Evolutionary conservation across 139 green algal species (phyloP), one percentile per base, ranked within the genome.

Genomic region (Picochlorum sp.): DNA sequence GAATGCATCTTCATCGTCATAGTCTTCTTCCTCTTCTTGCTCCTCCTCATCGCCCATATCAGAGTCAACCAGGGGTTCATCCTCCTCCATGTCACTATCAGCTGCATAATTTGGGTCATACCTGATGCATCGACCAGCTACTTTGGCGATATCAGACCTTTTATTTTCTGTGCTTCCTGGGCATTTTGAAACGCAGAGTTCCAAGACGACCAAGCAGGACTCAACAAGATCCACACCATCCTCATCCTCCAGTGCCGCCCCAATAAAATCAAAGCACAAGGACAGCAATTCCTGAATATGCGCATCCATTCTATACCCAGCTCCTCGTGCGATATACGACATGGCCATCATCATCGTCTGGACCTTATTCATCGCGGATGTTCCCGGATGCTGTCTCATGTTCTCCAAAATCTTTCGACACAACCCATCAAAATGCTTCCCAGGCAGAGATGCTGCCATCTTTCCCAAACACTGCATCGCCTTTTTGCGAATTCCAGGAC

Each of bases 71-170:
- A 71, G 77, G 6, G 66, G 76, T 30, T 87, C 86, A 24, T 90
- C 86, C 9, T 88, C 80, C 10, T 92, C 86, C 52, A 81, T 82
- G 49, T 87, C 88, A 20, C 85, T 81, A 41, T 41, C 34, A 9
- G 81, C 86, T 4, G 76, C 83, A 45, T 86, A 97, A 78, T 98
- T 98, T 59, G 92, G 92, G 73, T 98, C 92, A 71, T 92, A 92
- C 16, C 63, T 81, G 49, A 95, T 26, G 60, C 74, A 86, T 30
- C 23, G 26, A 24, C 23, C 7, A 4, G 44, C 11, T 30, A 26
- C 15, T 21, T 26, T 23, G 49, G 24, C 23, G 16, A 23, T 8
- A 9, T 66, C 34, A 6, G 67, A 59, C 50, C 89, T 62, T 41
- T 75, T 69, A 3, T 50, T 21, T 9, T 71, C 66, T 6, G 78